Base-by-base conservation (phyloP, 495 filamentous ascomycete species). In the Penicillium lagena region DNA sequence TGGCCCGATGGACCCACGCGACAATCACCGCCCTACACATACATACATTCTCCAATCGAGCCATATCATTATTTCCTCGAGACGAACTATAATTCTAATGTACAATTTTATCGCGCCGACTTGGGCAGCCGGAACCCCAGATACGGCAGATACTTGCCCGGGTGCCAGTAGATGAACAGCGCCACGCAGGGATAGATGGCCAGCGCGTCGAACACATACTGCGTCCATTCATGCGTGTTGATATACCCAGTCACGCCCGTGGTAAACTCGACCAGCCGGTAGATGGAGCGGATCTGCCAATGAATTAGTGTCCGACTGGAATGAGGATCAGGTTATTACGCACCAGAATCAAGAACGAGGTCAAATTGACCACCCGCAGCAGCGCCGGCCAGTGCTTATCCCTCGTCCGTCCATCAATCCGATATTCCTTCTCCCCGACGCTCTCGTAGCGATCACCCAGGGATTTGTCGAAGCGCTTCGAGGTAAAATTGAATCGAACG, bases 151-250 rank as follows among this genome's bases (percentile, higher is more conserved):
- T 75, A 76, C 11, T 51, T 58, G 4, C 60, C 63, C 2, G 74
- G 74, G 44, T 73, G 72, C 54, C 61, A 65, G 29, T 77, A 76
- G 7, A 79, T 46, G 1, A 75, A 64, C 50, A 79, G 72, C 29
- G 73, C 77, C 1, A 60, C 63, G 28, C 67, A 61, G 2, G 68
- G 37, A 15, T 77, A 52, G 72, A 86, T 86, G 10, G 76, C 57
- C 29, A 70, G 41, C 12, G 72, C 62, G 52, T 86, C 82, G 47
- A 86, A 85, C 7, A 83, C 53, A 51, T 83, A 86, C 42, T 81
- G 40, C 31, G 71, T 69, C 63, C 73, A 74, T 61, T 86, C 82
- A 39, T 79, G 70, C 7, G 38, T 57, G 37, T 82, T 56, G 29
- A 75, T 39, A 37, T 70, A 75, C 0, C 82, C 80, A 5, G 62